A percentile compares a stretch with the other conserved stretches of the same genome.
phyloP scores from a whole-genome alignment of 768 basidiomycete genomes.

The Harrya chromipes region DNA sequence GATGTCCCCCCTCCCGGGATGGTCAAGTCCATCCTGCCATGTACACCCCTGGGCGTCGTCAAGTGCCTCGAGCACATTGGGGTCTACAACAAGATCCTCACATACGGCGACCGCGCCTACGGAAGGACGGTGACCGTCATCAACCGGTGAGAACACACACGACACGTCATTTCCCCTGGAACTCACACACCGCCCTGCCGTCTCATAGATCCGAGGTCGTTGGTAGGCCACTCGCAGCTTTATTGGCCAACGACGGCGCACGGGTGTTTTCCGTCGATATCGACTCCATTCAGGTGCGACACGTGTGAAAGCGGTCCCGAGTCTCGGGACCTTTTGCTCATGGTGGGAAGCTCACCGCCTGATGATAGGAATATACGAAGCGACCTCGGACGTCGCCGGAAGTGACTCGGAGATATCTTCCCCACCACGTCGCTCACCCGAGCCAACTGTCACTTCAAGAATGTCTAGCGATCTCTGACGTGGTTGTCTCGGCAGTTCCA shows the following conservation, averaged over 20 bases:
- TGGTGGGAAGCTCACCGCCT: neutral
- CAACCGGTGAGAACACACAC: constrained; percentile 60
- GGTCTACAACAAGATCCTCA: constrained; percentile 89
- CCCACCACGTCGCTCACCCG: constrained; percentile 79
- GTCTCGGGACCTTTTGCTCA: neutral
- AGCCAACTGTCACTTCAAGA: constrained; percentile 66
- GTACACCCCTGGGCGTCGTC: constrained; percentile 95
- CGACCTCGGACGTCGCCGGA: constrained; percentile 54
- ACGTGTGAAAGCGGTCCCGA: neutral
- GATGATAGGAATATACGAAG: constrained; percentile 82
- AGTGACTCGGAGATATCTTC: constrained; percentile 63
- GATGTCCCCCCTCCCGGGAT: constrained; percentile 78
- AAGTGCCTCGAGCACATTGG: constrained; percentile 89
- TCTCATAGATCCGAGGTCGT: constrained; percentile 86
- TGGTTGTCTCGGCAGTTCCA: constrained; percentile 94
- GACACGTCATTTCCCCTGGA: neutral
- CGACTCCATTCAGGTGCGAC: constrained; percentile 77
- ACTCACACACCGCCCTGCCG: constrained; percentile 1
- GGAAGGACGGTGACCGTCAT: constrained; percentile 92
- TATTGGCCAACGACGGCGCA: constrained; percentile 95
- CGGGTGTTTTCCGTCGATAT: constrained; percentile 94
- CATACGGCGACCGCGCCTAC: constrained; percentile 93
- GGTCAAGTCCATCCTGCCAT: constrained; percentile 96
- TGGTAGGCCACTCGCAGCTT: constrained; percentile 91
- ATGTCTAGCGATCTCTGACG: constrained; percentile 83